Evolutionary conservation across 1,284 basidiomycete genomes (phyloP).

Genomic region (Rhodotorula sp.): DNA sequence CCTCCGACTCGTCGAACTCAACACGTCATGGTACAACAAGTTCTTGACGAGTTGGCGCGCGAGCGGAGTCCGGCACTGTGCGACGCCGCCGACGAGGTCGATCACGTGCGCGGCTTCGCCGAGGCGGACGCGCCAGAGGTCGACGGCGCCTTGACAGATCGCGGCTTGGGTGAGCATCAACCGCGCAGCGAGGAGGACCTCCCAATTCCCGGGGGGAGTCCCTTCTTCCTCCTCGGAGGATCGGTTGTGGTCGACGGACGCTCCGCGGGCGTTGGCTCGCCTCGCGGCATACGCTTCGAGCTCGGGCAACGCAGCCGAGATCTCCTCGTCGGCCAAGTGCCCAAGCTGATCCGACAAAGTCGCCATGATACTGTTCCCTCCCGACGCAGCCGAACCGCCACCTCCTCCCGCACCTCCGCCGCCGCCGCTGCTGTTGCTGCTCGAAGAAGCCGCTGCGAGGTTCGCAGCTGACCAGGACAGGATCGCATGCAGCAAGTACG

Average conservation of each 20-base stretch:
- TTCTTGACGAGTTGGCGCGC: constrained; percentile 21
- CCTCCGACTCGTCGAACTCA: constrained; percentile 14
- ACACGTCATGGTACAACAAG: constrained; percentile 28
- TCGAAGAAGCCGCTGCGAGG: constrained; percentile 18
- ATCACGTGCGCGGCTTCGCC: constrained; percentile 16
- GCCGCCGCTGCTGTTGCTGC: too few relatives aligned
- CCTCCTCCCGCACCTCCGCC: not conserved
- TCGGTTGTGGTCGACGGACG: not conserved
- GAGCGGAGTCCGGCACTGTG: constrained; percentile 9
- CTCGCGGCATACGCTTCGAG: not conserved
- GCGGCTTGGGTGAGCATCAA: constrained; percentile 26
- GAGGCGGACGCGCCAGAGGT: constrained; percentile 19
- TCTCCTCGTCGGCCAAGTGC: constrained; percentile 6
- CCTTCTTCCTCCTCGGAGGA: not conserved
- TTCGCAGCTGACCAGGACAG: constrained; percentile 26
- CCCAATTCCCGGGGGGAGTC: constrained; percentile 8
- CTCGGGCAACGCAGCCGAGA: not conserved
- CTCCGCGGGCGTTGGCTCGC: not conserved
- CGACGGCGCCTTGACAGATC: constrained; percentile 25
- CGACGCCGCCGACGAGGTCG: constrained; percentile 15
- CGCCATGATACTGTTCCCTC: constrained; percentile 18
- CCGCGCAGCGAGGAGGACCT: constrained; percentile 21
- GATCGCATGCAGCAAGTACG: constrained; percentile 21
- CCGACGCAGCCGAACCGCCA: not conserved
- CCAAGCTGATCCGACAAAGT: constrained; percentile 19